A percentile compares a stretch with the other conserved stretches of the same genome.
These are phyloP conservation scores for Lodderomyces oxycetoniae DNA, from an alignment of 1,139 yeast species.

Conservation along the genomic window DNA sequence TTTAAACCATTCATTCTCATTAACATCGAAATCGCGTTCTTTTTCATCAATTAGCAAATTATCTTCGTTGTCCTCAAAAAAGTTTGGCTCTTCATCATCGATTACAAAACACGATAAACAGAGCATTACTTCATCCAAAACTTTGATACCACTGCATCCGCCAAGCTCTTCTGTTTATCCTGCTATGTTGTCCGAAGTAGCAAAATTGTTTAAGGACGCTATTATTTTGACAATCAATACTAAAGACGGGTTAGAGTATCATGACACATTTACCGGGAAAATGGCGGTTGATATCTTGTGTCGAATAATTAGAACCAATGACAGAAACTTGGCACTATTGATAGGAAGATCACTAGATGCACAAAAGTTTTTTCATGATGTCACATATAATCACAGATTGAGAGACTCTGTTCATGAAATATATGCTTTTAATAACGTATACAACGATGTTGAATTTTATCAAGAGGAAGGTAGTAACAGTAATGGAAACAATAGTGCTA, in stretches of 20 bases:
- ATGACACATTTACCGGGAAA: constrained; percentile 91
- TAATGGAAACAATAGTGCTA: constrained; percentile 15
- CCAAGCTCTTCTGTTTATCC: constrained; percentile 72
- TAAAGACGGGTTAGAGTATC: constrained; percentile 91
- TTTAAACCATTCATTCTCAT: constrained; percentile 34
- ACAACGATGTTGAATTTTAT: constrained; percentile 38
- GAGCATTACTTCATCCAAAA: constrained; percentile 18
- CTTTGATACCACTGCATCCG: constrained; percentile 20
- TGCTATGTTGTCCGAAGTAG: constrained; percentile 82
- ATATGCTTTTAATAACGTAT: constrained; percentile 73
- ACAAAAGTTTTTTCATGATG: constrained; percentile 91
- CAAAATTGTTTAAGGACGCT: constrained; percentile 68
- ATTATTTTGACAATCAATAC: constrained; percentile 72
- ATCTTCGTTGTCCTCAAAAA: constrained; percentile 40
- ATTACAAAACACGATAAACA: constrained; percentile 28
- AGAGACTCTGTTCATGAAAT: constrained; percentile 86
- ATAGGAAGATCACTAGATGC: constrained; percentile 93
- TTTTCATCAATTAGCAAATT: constrained; percentile 42
- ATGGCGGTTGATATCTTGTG: constrained; percentile 91
- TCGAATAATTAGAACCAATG: constrained; percentile 80
- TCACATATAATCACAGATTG: constrained; percentile 86
- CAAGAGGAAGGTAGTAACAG: constrained; percentile 24
- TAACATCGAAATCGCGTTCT: constrained; percentile 41
- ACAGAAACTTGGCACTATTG: constrained; percentile 80
- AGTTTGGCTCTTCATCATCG: constrained; percentile 35